A percentile compares a stretch with the other conserved stretches of the same genome.
phyloP scores from a whole-genome alignment of 345 rosid genomes.

The Nasturtium officinale region DNA sequence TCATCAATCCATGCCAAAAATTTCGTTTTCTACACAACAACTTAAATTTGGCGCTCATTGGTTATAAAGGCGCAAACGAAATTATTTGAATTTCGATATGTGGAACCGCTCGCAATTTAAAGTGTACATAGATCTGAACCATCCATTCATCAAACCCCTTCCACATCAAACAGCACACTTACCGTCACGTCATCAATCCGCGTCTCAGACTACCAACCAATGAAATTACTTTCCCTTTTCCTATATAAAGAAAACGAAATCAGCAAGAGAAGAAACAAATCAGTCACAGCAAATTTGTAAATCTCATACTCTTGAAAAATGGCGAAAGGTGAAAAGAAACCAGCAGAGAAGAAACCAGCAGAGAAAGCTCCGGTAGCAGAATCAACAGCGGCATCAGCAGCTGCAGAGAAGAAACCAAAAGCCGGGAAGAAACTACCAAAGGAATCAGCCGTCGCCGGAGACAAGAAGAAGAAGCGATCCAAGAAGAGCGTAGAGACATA shows the following conservation, averaged over 20 bases:
- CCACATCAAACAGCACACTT: neutral
- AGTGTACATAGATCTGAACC: conserved; percentile 23
- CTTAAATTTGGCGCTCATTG: conserved; percentile 22
- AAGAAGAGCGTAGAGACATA: conserved; percentile 62
- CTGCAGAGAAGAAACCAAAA: conserved; percentile 61
- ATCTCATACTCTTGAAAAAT: neutral
- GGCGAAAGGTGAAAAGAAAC: conserved; percentile 44
- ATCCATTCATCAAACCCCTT: neutral
- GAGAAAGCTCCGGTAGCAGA: conserved; percentile 33
- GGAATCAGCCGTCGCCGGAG: conserved; percentile 45
- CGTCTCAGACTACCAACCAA: conserved; percentile 7
- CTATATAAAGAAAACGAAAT: conserved; percentile 11
- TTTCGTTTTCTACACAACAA: neutral
- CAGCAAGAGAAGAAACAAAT: neutral
- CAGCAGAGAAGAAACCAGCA: conserved; percentile 44
- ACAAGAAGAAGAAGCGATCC: conserved; percentile 56
- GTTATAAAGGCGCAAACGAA: neutral
- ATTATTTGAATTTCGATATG: neutral
- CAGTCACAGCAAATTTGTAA: neutral
- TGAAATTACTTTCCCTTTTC: neutral
- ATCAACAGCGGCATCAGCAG: conserved; percentile 2
- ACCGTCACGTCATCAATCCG: conserved; percentile 24
- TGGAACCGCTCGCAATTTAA: neutral
- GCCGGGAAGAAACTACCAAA: conserved; percentile 59
- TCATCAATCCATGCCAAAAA: conserved; percentile 34